Evolutionary conservation across 129 eudicot genomes (phyloP).

Genomic region (Apium graveolens): DNA sequence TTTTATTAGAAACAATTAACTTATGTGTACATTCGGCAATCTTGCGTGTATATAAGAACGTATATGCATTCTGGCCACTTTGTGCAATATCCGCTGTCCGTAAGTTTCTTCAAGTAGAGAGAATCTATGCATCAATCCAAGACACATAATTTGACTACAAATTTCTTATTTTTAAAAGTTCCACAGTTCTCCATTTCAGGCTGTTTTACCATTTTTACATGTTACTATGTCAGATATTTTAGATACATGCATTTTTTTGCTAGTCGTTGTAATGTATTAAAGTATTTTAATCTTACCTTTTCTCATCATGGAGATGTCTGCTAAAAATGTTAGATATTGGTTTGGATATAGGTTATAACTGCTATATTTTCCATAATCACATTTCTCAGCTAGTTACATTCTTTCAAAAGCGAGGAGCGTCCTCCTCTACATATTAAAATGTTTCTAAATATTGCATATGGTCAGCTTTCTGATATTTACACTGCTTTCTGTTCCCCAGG

Average conservation of each 20-base stretch:
- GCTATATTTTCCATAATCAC: neutral
- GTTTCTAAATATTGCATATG: neutral
- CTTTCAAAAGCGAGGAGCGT: neutral
- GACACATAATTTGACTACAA: neutral
- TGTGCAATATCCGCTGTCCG: neutral
- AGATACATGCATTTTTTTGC: neutral
- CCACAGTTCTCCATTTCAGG: no score
- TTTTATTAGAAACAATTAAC: neutral
- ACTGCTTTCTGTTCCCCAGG: slow-evolving; percentile 31
- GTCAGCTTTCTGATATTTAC: neutral
- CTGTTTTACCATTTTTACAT: neutral
- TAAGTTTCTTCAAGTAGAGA: neutral
- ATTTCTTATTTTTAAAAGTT: neutral
- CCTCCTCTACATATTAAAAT: neutral
- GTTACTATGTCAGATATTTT: neutral
- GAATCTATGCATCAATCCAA: neutral
- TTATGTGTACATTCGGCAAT: neutral
- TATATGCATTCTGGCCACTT: neutral
- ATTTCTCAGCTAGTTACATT: neutral
- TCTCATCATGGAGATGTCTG: neutral
- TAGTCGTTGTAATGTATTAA: neutral
- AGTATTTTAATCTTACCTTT: neutral
- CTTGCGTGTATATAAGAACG: neutral
- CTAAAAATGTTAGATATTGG: neutral
- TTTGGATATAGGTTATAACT: neutral